These are phyloP conservation scores for Bombardia bombarda DNA, from an alignment of 495 filamentous ascomycete genomes.

Conservation along the genomic window DNA sequence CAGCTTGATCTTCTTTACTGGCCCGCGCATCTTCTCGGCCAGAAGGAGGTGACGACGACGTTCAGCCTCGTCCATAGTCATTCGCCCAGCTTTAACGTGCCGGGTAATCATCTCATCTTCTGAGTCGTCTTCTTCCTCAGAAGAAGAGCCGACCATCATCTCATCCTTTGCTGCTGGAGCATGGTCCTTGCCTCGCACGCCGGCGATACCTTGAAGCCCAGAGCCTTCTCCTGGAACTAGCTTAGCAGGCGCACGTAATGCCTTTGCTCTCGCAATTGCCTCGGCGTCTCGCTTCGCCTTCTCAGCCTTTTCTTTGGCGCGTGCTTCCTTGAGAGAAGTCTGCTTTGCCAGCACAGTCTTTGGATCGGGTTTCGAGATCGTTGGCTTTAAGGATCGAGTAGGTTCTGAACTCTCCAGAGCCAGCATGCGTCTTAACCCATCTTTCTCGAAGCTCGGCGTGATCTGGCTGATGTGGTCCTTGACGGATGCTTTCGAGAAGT, in stretches of 20 bases:
- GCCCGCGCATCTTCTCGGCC: slow-evolving; percentile 44
- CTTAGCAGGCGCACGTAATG: slow-evolving; percentile 46
- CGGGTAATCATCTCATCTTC: slow-evolving; percentile 33
- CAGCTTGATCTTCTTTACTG: slow-evolving; percentile 72
- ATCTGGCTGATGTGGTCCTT: slow-evolving; percentile 30
- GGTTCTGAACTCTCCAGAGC: slow-evolving; percentile 4
- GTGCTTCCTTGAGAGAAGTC: slow-evolving; percentile 56
- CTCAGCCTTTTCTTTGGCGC: slow-evolving; percentile 63
- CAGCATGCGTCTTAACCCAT: slow-evolving; percentile 17
- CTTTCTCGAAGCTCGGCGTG: slow-evolving; percentile 32
- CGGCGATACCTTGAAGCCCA: slow-evolving; percentile 60
- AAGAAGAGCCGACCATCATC: slow-evolving; percentile 86
- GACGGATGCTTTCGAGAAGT: slow-evolving; percentile 40
- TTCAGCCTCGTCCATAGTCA: slow-evolving; percentile 43
- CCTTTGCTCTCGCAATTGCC: slow-evolving; percentile 57
- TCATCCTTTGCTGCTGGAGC: slow-evolving; percentile 53
- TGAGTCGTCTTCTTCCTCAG: slow-evolving; percentile 59
- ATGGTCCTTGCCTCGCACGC: slow-evolving; percentile 71
- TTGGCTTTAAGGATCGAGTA: no score
- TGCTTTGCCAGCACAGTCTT: slow-evolving; percentile 28
- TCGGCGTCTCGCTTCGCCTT: slow-evolving; percentile 63
- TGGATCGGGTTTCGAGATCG: slow-evolving; percentile 27
- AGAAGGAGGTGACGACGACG: slow-evolving; percentile 40
- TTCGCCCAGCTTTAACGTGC: slow-evolving; percentile 38
- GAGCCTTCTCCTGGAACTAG: slow-evolving; percentile 67